Evolutionary conservation across 257 asterid species (phyloP).

Genomic region (Solanum pinnatisectum): DNA sequence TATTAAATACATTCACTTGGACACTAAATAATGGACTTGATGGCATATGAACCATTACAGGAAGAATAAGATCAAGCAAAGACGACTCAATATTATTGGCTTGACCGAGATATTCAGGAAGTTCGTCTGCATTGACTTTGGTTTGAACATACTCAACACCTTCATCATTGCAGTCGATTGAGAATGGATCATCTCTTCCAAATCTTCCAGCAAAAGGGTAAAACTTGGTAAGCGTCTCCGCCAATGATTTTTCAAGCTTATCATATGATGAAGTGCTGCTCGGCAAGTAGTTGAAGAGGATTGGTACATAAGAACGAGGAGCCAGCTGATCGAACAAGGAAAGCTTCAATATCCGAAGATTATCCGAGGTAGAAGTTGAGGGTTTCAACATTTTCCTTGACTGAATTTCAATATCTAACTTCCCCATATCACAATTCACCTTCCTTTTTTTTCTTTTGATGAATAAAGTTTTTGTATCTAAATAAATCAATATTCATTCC

Average conservation of each 20-base stretch:
- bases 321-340: not conserved
- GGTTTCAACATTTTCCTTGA: no score
- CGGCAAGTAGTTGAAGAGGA: no score
- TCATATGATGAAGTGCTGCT: no score
- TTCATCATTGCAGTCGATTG: constrained; percentile 9
- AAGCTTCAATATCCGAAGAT: no score
- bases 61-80: not conserved
- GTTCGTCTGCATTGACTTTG: not conserved
- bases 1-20: constrained; percentile 7
- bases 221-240: not conserved
- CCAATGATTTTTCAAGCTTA: not conserved
- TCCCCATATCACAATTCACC: no score
- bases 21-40: constrained; percentile 2
- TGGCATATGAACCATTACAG: not conserved
- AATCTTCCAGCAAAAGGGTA: not conserved
- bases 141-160: constrained; percentile 15
- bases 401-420: no score
- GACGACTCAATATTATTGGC: not conserved
- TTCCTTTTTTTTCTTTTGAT: no score
- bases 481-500: no score
- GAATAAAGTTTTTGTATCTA: no score
- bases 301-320: no score
- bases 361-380: no score
- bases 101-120: not conserved
- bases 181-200: not conserved